phyloP scores from a whole-genome alignment of 768 basidiomycete genomes.

The Rhizopogon vesiculosus region DNA sequence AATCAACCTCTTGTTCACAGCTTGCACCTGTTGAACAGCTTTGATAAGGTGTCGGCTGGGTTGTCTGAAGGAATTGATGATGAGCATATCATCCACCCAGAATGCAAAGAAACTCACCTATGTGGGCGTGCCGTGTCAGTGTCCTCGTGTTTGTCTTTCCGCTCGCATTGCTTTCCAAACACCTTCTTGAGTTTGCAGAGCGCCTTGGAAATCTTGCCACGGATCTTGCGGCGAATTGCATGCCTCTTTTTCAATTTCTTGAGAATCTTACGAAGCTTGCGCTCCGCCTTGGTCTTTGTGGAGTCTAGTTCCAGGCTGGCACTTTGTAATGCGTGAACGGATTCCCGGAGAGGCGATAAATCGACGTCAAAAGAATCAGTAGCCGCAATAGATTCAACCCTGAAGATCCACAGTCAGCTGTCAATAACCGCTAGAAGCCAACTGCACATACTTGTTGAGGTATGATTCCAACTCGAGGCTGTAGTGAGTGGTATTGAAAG shows the following conservation, averaged over 20 bases:
- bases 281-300: constrained; percentile 54
- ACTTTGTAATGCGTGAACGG: constrained; percentile 40
- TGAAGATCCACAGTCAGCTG: constrained; percentile 5
- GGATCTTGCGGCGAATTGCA: constrained; percentile 12
- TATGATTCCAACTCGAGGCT: constrained; percentile 49
- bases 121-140: neutral
- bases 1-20: constrained; percentile 57
- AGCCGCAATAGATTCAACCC: constrained; percentile 24
- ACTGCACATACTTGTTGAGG: constrained; percentile 40
- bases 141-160: constrained; percentile 4
- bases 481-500: constrained; percentile 69
- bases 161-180: constrained; percentile 23
- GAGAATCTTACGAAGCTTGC: constrained; percentile 42
- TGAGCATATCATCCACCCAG: neutral
- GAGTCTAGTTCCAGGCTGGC: constrained; percentile 51
- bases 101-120: neutral
- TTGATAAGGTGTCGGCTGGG: constrained; percentile 42
- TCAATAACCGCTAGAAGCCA: neutral
- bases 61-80: constrained; percentile 16
- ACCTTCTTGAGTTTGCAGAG: constrained; percentile 33
- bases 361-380: constrained; percentile 23
- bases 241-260: constrained; percentile 28
- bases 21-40: constrained; percentile 53
- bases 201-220: constrained; percentile 21
- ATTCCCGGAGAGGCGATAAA: constrained; percentile 39